Percentiles rank a stretch among this genome's conserved stretches.
These are phyloP conservation scores for Neurospora intermedia DNA, from an alignment of 495 filamentous ascomycete species.

Conservation along the genomic window DNA sequence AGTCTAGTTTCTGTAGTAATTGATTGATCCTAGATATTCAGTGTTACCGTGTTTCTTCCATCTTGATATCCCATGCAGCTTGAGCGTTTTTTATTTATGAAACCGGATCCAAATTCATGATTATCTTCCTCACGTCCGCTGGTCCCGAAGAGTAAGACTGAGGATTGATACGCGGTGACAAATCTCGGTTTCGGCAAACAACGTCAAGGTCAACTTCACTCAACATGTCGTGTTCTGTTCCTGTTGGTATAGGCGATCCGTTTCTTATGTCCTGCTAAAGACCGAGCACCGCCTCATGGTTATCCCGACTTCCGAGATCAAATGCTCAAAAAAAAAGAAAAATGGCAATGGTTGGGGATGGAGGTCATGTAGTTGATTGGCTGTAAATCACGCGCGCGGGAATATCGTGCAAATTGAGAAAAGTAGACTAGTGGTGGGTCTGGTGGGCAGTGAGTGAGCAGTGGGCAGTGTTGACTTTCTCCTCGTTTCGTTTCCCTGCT, in stretches of 20 bases:
- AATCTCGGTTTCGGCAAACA: neutral
- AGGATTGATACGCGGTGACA: too few relatives aligned
- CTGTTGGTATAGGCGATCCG: neutral
- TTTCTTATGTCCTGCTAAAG: neutral
- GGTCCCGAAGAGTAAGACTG: neutral
- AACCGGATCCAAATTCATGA: neutral
- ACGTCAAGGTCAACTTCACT: neutral
- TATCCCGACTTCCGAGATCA: neutral
- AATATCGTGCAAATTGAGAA: neutral
- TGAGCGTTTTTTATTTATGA: too few relatives aligned
- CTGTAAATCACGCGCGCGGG: neutral
- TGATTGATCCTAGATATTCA: too few relatives aligned
- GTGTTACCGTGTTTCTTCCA: too few relatives aligned
- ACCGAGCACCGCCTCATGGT: neutral
- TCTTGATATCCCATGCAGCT: too few relatives aligned
- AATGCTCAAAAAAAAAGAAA: neutral
- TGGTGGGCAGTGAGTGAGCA: neutral
- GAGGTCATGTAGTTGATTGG: neutral
- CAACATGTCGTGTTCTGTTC: neutral
- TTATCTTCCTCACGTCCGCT: neutral
- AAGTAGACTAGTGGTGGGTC: neutral
- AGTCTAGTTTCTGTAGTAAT: too few relatives aligned
- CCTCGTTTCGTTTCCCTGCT: neutral
- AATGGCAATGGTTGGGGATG: neutral
- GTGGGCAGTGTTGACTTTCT: neutral